These are phyloP conservation scores for Epichloe hybrida DNA, from an alignment of 2,329 filamentous ascomycete genomes.

Conservation along the genomic window DNA sequence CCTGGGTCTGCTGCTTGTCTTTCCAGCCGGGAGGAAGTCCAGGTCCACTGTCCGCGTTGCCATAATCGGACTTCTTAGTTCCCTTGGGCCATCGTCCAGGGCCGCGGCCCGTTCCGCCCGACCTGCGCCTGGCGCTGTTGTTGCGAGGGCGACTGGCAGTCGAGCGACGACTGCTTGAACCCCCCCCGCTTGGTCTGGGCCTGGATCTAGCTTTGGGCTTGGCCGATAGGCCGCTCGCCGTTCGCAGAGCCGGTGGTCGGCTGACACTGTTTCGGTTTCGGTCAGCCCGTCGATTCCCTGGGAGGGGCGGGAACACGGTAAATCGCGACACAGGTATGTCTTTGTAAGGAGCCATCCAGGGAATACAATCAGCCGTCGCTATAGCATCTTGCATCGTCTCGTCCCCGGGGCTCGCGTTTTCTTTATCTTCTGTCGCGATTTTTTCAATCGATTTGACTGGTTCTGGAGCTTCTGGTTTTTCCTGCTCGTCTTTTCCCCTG, in stretches of 20 bases:
- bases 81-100: conserved; percentile 55
- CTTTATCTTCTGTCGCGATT: conserved; percentile 18
- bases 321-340: conserved; percentile 58
- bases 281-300: conserved; percentile 32
- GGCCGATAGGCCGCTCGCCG: conserved; percentile 23
- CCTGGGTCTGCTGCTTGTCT: conserved; percentile 16
- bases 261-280: conserved; percentile 29
- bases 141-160: conserved; percentile 27
- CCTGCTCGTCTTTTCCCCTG: neutral
- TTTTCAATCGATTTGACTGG: conserved; percentile 19
- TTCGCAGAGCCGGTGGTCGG: conserved; percentile 24
- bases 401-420: conserved; percentile 14
- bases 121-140: conserved; percentile 34
- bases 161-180: conserved; percentile 14
- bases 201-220: conserved; percentile 24
- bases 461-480: conserved; percentile 9
- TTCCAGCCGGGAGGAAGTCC: conserved; percentile 47
- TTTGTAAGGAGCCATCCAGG: conserved; percentile 36
- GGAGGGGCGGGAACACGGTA: conserved; percentile 61
- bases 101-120: conserved; percentile 49
- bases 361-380: conserved; percentile 11
- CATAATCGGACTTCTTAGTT: conserved; percentile 55
- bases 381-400: conserved; percentile 15
- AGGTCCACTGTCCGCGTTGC: conserved; percentile 51
- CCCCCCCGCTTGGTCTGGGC: conserved; percentile 26